Conservation (phyloP, 2,329 filamentous ascomycete species). For the Macrophomina tecta region DNA sequence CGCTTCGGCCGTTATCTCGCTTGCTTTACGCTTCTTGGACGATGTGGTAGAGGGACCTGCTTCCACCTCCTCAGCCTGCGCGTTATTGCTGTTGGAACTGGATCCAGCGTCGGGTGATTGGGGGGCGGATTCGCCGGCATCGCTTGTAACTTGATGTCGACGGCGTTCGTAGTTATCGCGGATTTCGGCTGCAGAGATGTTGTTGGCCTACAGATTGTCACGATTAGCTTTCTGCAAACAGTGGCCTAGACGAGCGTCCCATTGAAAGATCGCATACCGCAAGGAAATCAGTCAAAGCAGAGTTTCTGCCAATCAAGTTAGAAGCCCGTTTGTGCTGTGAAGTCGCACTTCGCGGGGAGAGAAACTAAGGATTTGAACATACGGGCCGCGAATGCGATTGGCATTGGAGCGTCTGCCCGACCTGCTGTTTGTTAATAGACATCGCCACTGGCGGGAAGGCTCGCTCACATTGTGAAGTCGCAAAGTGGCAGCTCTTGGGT, state of each 20-base stretch:
- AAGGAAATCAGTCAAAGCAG: constrained; percentile 71
- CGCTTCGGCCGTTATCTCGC: constrained; percentile 23
- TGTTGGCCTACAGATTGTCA: constrained; percentile 62
- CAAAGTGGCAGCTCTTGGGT: neutral
- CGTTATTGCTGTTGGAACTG: constrained; percentile 51
- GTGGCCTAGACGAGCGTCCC: no score
- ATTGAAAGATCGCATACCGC: constrained; percentile 54
- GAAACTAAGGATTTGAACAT: constrained; percentile 36
- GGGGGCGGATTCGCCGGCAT: constrained; percentile 41
- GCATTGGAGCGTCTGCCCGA: constrained; percentile 36
- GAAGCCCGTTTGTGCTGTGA: neutral
- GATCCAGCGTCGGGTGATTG: constrained; percentile 42
- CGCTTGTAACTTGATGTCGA: constrained; percentile 46
- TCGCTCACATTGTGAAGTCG: constrained; percentile 7
- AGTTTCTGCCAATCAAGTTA: constrained; percentile 50
- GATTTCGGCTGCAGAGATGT: constrained; percentile 72
- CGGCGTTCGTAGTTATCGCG: constrained; percentile 64
- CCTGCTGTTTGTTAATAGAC: constrained; percentile 30
- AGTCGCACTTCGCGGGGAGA: neutral
- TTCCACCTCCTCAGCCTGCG: constrained; percentile 52
- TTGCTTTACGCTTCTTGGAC: constrained; percentile 52
- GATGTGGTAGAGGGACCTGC: neutral
- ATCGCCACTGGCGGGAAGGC: neutral
- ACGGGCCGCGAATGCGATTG: constrained; percentile 63
- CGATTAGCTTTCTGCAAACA: neutral